Evolutionary conservation across 495 filamentous ascomycete species (phyloP).

Genomic region (Rhypophila decipiens): DNA sequence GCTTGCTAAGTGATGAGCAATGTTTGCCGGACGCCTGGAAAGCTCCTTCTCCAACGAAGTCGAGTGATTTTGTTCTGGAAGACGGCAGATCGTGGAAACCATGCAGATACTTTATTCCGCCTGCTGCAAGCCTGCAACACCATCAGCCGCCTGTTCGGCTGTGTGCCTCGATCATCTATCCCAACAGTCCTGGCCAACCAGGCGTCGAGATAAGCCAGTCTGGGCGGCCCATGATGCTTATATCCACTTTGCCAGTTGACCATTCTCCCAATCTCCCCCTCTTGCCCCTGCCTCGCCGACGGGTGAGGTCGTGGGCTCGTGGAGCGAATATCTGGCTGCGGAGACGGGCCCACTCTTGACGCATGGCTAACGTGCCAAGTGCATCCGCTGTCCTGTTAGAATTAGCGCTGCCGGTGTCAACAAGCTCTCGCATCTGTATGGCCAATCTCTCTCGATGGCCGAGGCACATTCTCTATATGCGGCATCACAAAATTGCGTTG

Average conservation of each 20-base stretch:
- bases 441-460: not conserved
- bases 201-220: not conserved
- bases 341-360: no score
- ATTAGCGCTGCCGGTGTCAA: not conserved
- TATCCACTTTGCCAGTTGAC: not conserved
- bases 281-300: no score
- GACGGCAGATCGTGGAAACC: conserved; percentile 2
- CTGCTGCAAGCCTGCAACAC: not conserved
- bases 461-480: not conserved
- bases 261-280: not conserved
- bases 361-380: not conserved
- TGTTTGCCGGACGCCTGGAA: not conserved
- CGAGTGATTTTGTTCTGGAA: not conserved
- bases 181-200: not conserved
- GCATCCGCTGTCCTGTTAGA: not conserved
- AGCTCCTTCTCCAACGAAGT: conserved; percentile 1
- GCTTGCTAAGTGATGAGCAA: conserved; percentile 12
- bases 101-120: not conserved
- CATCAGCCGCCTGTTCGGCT: not conserved
- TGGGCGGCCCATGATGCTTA: not conserved
- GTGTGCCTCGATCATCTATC: not conserved
- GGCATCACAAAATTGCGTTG: not conserved
- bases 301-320: no score
- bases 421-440: conserved; percentile 1
- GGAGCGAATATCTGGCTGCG: no score